Evolutionary conservation across 2,329 filamentous ascomycete genomes (phyloP).

Genomic region (Dactylellina leptospora): DNA sequence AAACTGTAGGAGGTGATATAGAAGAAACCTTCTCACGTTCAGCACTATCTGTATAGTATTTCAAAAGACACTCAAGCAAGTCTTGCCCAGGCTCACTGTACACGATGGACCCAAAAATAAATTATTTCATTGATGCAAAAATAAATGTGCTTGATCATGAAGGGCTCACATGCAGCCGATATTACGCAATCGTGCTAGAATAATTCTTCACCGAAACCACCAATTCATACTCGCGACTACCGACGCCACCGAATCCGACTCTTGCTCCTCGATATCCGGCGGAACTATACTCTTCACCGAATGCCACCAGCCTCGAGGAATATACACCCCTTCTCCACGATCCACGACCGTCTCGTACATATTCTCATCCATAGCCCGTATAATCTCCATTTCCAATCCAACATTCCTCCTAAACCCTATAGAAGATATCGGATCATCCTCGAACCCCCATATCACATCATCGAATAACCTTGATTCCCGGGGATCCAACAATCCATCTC

Average conservation of each 20-base stretch:
- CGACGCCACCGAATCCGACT: slow-evolving; percentile 1
- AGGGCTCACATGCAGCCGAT: background rate
- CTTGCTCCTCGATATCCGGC: slow-evolving; percentile 54
- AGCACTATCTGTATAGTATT: too few species aligned
- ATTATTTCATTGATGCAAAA: too few species aligned
- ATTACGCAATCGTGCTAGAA: background rate
- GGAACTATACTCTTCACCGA: slow-evolving; percentile 73
- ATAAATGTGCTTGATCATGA: background rate
- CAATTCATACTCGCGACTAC: slow-evolving; percentile 51
- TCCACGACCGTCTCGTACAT: slow-evolving; percentile 61
- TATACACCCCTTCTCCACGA: slow-evolving; percentile 77
- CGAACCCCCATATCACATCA: slow-evolving; percentile 89
- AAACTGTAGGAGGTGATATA: too few species aligned
- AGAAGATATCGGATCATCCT: slow-evolving; percentile 65
- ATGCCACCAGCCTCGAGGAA: slow-evolving; percentile 88
- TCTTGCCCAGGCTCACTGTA: too few species aligned
- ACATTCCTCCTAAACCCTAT: slow-evolving; percentile 53
- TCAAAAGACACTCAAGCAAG: too few species aligned
- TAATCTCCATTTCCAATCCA: slow-evolving; percentile 63
- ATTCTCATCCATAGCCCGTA: background rate
- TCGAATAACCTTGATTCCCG: slow-evolving; percentile 63
- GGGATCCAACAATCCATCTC: slow-evolving; percentile 44
- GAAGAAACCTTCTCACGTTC: too few species aligned
- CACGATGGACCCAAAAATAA: too few species aligned
- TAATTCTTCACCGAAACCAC: slow-evolving; percentile 35